These are phyloP conservation scores for Suillus sp. DNA, from an alignment of 768 basidiomycete genomes.

Conservation along the genomic window DNA sequence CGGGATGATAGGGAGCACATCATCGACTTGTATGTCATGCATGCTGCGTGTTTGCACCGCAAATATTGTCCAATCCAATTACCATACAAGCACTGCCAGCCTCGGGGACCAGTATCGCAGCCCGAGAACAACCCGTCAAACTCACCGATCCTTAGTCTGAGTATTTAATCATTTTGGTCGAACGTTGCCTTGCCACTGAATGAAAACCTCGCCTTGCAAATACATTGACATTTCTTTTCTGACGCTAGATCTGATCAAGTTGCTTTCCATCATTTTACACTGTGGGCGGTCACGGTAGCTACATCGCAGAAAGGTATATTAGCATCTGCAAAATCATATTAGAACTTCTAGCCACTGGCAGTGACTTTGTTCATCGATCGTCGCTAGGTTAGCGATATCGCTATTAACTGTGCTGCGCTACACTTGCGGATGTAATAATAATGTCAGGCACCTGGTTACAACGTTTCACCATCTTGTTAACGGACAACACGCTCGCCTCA, in stretches of 20 bases:
- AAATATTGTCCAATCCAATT: neutral
- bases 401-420: neutral
- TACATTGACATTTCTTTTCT: neutral
- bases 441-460: constrained; percentile 4
- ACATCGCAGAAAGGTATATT: neutral
- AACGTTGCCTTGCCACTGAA: neutral
- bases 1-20: neutral
- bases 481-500: neutral
- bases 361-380: neutral
- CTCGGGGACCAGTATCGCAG: neutral
- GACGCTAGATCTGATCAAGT: neutral
- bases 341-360: neutral
- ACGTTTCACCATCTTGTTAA: constrained; percentile 6
- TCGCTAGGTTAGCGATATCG: neutral
- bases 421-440: neutral
- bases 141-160: neutral
- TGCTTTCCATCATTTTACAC: neutral
- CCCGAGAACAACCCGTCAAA: neutral
- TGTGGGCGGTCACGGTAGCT: too few relatives aligned
- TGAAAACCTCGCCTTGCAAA: neutral
- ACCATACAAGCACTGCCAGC: neutral
- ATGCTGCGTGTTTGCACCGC: neutral
- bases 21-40: too few relatives aligned
- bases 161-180: neutral
- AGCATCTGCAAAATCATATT: too few relatives aligned